Percentiles rank a stretch among this genome's conserved stretches.
Conservation (phyloP, 2,329 filamentous ascomycete species). For the Beauveria sp. region DNA sequence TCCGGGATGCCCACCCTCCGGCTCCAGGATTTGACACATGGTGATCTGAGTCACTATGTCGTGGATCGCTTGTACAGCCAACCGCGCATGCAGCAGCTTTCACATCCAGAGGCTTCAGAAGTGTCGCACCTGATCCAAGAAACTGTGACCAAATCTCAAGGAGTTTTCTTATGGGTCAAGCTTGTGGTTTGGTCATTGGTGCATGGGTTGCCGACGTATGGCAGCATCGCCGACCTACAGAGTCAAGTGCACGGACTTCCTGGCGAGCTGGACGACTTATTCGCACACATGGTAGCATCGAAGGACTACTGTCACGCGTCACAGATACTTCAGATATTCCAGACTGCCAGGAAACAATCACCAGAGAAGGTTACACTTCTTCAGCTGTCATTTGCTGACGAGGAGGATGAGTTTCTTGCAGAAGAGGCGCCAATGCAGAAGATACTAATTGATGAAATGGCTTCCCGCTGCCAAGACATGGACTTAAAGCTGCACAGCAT, state of each 20-base stretch:
- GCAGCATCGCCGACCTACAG: constrained; percentile 1
- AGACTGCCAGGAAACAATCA: not conserved
- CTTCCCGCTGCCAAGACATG: not conserved
- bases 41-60: constrained; percentile 1
- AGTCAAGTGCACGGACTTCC: constrained; percentile 2
- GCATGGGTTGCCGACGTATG: not conserved
- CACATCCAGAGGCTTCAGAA: not conserved
- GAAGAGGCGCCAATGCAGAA: not conserved
- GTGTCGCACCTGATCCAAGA: not conserved
- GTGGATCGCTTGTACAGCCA: not conserved
- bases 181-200: constrained; percentile 15
- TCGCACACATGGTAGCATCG: constrained; percentile 4
- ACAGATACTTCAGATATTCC: not conserved
- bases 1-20: not conserved
- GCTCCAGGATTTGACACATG: not conserved
- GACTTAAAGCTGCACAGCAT: not conserved
- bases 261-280: constrained; percentile 8
- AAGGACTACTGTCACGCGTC: not conserved
- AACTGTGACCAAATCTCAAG: constrained; percentile 9
- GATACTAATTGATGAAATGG: not conserved
- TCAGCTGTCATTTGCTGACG: not conserved
- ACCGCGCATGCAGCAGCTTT: not conserved
- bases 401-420: not conserved
- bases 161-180: constrained; percentile 18
- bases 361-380: constrained; percentile 1